Conservation (phyloP, 805 yeast genomes). For the Zygoascus tannicola region DNA sequence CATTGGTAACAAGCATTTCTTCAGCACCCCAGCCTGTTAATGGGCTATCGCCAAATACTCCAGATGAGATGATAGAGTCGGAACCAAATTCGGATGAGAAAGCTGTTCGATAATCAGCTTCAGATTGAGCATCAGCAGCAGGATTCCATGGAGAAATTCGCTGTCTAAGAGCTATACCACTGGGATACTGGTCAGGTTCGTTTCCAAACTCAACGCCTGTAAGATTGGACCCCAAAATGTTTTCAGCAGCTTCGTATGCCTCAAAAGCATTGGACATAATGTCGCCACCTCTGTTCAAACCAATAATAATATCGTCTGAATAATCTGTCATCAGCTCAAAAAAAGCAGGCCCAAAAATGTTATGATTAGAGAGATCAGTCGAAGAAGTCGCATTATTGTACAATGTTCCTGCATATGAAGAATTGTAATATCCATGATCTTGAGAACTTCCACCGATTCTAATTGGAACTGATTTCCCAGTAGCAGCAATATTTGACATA, state of each 20-base stretch:
- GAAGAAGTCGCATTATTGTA: too few relatives aligned
- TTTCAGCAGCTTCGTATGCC: neutral
- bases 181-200: constrained; percentile 2
- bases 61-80: neutral
- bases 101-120: constrained; percentile 1
- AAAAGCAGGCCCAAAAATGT: neutral
- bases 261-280: neutral
- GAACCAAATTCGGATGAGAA: neutral
- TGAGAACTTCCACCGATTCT: neutral
- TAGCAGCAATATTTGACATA: neutral
- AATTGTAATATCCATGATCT: neutral
- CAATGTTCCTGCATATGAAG: neutral
- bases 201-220: constrained; percentile 1
- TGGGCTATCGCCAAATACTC: constrained; percentile 1
- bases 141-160: neutral
- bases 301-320: neutral
- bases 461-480: neutral
- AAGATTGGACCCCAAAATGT: neutral
- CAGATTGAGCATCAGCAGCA: neutral
- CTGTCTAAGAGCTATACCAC: neutral
- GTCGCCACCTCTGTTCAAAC: neutral
- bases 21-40: neutral
- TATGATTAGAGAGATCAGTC: neutral
- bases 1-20: neutral
- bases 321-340: neutral